Conservation (phyloP, 495 filamentous ascomycete genomes). For the Tuber melanosporum region DNA sequence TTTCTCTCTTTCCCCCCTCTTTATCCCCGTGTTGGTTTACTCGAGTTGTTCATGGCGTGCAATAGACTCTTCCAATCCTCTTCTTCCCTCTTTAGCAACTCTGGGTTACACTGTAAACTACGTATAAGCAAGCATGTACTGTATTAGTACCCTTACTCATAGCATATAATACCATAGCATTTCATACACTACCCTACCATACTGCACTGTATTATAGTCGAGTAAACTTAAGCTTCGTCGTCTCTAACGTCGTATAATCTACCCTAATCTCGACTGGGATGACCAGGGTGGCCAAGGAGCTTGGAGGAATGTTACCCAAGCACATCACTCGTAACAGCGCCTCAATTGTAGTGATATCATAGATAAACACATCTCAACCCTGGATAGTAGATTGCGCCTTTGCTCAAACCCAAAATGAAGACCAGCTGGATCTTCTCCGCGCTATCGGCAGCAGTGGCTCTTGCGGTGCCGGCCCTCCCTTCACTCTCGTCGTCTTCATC, state of each 20-base stretch:
- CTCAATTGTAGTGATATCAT: not conserved
- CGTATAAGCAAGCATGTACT: not conserved
- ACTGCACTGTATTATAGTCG: not conserved
- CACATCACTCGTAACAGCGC: not conserved
- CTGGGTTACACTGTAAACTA: not conserved
- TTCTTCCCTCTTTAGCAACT: not conserved
- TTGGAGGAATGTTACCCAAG: not conserved
- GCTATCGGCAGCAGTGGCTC: not conserved
- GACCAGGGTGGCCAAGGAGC: no score
- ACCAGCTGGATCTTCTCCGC: not conserved
- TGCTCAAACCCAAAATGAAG: not conserved
- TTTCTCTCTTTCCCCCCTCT: not conserved
- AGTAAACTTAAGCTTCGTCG: not conserved
- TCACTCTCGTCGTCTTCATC: not conserved
- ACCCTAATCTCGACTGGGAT: not conserved
- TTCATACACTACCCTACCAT: not conserved
- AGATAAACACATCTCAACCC: not conserved
- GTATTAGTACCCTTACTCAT: not conserved
- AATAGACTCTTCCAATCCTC: not conserved
- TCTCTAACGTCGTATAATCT: not conserved
- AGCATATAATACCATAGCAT: not conserved
- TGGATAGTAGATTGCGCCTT: not conserved
- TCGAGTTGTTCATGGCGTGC: not conserved
- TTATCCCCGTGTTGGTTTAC: not conserved
- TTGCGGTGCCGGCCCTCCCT: not conserved